Conservation (phyloP, 2,329 filamentous ascomycete genomes). For the Apiospora pterosperma region DNA sequence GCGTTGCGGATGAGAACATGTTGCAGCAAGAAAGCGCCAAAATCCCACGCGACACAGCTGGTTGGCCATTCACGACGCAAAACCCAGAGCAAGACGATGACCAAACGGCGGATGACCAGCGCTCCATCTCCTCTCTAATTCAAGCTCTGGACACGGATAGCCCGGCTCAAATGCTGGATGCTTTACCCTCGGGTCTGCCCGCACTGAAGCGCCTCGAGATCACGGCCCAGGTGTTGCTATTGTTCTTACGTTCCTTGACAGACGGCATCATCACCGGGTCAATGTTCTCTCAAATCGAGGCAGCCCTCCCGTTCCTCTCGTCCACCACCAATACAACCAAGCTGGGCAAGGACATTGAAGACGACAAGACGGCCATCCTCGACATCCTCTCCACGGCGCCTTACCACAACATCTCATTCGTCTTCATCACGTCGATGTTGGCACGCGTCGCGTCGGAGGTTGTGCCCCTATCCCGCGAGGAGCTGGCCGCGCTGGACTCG, state of each 20-base stretch:
- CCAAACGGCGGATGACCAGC: conserved; percentile 22
- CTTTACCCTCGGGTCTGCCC: conserved; percentile 60
- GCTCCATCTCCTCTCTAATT: conserved; percentile 36
- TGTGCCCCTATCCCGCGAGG: neutral
- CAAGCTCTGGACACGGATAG: conserved; percentile 72
- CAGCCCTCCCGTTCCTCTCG: conserved; percentile 43
- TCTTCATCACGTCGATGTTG: conserved; percentile 80
- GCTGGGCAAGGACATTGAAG: conserved; percentile 26
- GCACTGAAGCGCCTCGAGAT: conserved; percentile 71
- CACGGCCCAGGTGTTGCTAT: conserved; percentile 65
- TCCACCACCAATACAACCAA: conserved; percentile 14
- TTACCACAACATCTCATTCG: conserved; percentile 83
- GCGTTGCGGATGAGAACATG: conserved; percentile 60
- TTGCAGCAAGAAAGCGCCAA: conserved; percentile 45
- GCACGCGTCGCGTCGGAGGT: conserved; percentile 49
- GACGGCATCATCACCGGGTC: conserved; percentile 74
- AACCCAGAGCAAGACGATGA: neutral
- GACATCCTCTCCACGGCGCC: conserved; percentile 71
- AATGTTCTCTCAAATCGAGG: conserved; percentile 69
- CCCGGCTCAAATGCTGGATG: conserved; percentile 47
- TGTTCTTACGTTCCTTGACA: conserved; percentile 70
- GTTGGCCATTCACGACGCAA: conserved; percentile 55
- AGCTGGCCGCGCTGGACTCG: conserved; percentile 2
- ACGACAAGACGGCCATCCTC: conserved; percentile 55
- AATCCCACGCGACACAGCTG: conserved; percentile 47